These are phyloP conservation scores for Fabrea salina DNA, from an alignment of 169 alveolate genomes.

Conservation along the genomic window DNA sequence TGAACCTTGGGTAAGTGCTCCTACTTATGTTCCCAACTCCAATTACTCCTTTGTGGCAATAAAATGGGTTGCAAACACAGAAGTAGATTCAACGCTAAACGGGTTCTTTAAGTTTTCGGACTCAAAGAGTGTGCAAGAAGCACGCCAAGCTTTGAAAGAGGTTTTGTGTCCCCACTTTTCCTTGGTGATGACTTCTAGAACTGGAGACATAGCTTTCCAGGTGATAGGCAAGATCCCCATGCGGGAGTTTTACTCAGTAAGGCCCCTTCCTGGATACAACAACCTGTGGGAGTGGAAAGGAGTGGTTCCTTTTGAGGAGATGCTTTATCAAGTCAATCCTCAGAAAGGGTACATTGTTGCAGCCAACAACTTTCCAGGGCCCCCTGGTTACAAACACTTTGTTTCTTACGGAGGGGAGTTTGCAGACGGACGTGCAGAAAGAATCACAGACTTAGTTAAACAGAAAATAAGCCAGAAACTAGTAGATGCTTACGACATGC, in stretches of 20 bases:
- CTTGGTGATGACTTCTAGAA: neutral
- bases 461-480: too few species aligned
- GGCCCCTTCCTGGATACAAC: neutral
- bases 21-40: too few species aligned
- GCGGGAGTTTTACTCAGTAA: neutral
- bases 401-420: too few species aligned
- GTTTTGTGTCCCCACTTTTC: neutral
- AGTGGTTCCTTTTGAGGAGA: neutral
- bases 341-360: conserved; percentile 22
- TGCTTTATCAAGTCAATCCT: conserved; percentile 27
- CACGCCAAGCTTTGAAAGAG: neutral
- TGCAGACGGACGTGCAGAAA: too few species aligned
- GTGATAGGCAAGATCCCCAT: neutral
- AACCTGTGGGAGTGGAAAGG: neutral
- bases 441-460: too few species aligned
- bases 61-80: neutral
- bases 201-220: neutral
- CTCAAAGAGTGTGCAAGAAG: neutral
- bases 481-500: too few species aligned
- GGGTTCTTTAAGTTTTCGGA: neutral
- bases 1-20: too few species aligned
- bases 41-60: too few species aligned
- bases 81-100: neutral
- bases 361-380: neutral
- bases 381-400: neutral